A percentile compares a stretch with the other conserved stretches of the same genome.
phyloP scores from a whole-genome alignment of 2,329 filamentous ascomycete genomes.

The Colletotrichum lindemuthianum region DNA sequence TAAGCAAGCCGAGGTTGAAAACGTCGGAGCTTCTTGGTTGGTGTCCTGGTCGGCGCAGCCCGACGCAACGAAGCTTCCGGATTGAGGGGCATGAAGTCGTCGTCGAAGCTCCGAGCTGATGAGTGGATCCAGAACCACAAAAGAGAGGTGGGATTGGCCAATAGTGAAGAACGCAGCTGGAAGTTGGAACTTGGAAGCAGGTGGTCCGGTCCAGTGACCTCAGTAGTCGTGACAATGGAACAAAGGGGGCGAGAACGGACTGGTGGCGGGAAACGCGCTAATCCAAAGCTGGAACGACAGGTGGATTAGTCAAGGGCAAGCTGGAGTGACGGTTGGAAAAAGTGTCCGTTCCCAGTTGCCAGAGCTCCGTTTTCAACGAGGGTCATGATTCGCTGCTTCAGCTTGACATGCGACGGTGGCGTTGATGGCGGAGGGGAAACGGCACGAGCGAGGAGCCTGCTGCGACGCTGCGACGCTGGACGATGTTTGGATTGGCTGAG shows the following conservation, averaged over 20 bases:
- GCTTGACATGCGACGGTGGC: conserved; percentile 26
- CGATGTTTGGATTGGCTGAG: conserved; percentile 31
- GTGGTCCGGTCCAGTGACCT: conserved; percentile 8
- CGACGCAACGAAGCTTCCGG: too few species aligned
- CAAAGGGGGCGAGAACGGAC: conserved; percentile 22
- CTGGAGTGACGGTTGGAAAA: background rate
- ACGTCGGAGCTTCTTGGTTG: too few species aligned
- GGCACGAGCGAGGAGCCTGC: conserved; percentile 25
- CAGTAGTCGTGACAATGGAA: conserved; percentile 16
- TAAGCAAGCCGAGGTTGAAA: too few species aligned
- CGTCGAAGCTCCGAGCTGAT: too few species aligned
- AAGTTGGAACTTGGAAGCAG: background rate
- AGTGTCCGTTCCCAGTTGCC: conserved; percentile 28
- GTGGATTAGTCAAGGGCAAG: conserved; percentile 18
- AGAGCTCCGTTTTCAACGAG: conserved; percentile 25
- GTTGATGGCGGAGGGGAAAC: conserved; percentile 5
- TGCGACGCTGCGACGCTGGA: conserved; percentile 31
- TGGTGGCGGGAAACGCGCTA: conserved; percentile 7
- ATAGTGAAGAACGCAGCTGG: too few species aligned
- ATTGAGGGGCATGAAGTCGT: too few species aligned
- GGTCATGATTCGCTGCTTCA: conserved; percentile 27
- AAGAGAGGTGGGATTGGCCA: too few species aligned
- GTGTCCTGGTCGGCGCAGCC: too few species aligned
- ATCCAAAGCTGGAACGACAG: conserved; percentile 1
- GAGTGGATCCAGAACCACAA: too few species aligned